Evolutionary conservation across 495 filamentous ascomycete genomes (phyloP), one percentile per base, ranked within the genome.

Genomic region (Neurospora sp.): DNA sequence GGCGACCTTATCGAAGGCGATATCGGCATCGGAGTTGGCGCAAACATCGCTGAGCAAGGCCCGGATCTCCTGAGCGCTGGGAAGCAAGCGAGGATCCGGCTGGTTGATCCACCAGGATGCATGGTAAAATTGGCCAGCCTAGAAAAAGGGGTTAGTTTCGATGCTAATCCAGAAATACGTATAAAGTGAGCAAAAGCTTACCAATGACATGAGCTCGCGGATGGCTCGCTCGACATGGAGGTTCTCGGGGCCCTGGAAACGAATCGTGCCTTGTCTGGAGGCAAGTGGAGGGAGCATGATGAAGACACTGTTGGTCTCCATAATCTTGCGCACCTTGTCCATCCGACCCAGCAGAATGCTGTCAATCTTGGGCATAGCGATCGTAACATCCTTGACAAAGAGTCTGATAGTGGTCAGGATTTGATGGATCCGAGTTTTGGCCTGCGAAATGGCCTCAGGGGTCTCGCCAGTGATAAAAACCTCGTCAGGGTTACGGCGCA

Each of bases 91-190:
- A n/a, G 86, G 83, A 70, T 93, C 92, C 10, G 91, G 89, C 78
- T 92, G 89, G 75, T 93, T 89, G 74, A 98, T 91, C 89, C 92
- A 97, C 96, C 96, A 99, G 2, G 93, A 93, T 39, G 96, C 94
- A 76, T 92, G 94, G 81, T 99, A 99, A 83, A 98, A 99, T 84
- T 99, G 96, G 39, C 94, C 94, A 71, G 93, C 93, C 93, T 94
- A 59, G 39, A 73, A 14, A 14, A 27, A 35, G 48, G 20, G 42
- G 77, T 86, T 79, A 84, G 82, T 72, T 82, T 6, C 45, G 27
- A 22, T 20, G 61, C 5, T 65, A 16, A 17, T 42, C 8, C 35
- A 35, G 39, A 8, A 27, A 27, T 8, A 45, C 38, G 39, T 53
- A 14, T 12, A 7, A 31, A 59, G 10, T 20, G 48, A 59, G 48